phyloP scores from a whole-genome alignment of 805 yeast species.

The Metschnikowia corniflorae region DNA sequence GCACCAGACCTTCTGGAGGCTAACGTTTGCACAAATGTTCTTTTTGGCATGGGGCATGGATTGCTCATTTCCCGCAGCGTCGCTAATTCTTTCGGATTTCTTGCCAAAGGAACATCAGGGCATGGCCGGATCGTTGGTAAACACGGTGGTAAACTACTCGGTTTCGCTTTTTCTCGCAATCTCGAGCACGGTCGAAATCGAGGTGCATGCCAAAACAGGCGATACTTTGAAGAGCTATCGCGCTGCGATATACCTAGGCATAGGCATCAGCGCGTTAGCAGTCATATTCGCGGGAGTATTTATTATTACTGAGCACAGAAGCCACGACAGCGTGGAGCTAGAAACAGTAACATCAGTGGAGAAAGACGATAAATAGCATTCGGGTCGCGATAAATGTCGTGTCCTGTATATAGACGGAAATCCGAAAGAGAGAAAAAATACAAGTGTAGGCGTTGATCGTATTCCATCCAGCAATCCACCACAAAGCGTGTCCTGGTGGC shows the following conservation, averaged over 20 bases:
- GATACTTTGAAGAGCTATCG: slow-evolving; percentile 45
- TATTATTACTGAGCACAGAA: slow-evolving; percentile 10
- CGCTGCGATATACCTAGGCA: slow-evolving; percentile 56
- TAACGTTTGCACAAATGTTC: slow-evolving; percentile 53
- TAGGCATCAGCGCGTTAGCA: slow-evolving; percentile 57
- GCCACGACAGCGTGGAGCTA: too few relatives aligned
- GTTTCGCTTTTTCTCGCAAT: slow-evolving; percentile 66
- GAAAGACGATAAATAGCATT: too few relatives aligned
- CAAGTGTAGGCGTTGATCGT: too few relatives aligned
- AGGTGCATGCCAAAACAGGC: slow-evolving; percentile 7
- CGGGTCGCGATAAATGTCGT: too few relatives aligned
- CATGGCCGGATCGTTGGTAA: slow-evolving; percentile 70
- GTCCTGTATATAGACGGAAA: too few relatives aligned
- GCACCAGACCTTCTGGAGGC: slow-evolving; percentile 55
- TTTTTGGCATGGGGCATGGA: slow-evolving; percentile 74
- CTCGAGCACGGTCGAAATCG: slow-evolving; percentile 59
- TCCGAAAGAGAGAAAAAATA: too few relatives aligned
- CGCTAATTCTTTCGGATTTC: slow-evolving; percentile 55
- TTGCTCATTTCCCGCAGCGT: slow-evolving; percentile 70
- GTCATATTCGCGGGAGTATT: slow-evolving; percentile 26
- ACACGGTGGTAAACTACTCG: slow-evolving; percentile 69
- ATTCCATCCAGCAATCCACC: too few relatives aligned
- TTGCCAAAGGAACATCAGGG: slow-evolving; percentile 69
- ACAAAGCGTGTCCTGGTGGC: too few relatives aligned
- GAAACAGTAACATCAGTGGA: too few relatives aligned